These are phyloP conservation scores for Aspergillus ruber DNA, from an alignment of 2,329 filamentous ascomycete genomes.

Conservation along the genomic window DNA sequence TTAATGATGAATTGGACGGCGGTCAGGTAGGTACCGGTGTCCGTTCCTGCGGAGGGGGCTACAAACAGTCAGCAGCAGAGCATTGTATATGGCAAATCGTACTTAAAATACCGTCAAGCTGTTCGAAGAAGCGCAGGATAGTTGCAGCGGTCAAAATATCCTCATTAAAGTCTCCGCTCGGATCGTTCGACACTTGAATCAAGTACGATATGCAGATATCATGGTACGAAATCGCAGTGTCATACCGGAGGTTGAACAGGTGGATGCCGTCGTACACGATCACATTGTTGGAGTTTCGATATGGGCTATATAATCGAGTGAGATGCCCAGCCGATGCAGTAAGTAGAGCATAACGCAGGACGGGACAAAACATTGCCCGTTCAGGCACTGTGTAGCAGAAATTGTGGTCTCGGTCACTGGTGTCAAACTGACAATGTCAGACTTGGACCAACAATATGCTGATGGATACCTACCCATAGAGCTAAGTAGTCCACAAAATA, in stretches of 20 bases:
- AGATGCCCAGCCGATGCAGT: slow-evolving; percentile 10
- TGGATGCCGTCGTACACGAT: slow-evolving; percentile 3
- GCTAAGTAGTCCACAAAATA: slow-evolving; percentile 6
- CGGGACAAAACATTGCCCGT: slow-evolving; percentile 8
- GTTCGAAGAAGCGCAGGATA: slow-evolving; percentile 52
- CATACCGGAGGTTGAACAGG: slow-evolving; percentile 3
- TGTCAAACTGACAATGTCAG: slow-evolving; percentile 5
- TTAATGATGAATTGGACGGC: slow-evolving; percentile 11
- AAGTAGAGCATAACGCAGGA: slow-evolving; percentile 6
- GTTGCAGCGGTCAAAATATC: slow-evolving; percentile 51
- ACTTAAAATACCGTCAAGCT: slow-evolving; percentile 47
- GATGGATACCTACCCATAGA: slow-evolving; percentile 4
- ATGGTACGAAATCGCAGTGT: slow-evolving; percentile 20
- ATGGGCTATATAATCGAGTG: not conserved
- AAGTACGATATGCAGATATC: slow-evolving; percentile 22
- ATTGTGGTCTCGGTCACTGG: slow-evolving; percentile 6
- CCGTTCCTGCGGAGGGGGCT: slow-evolving; percentile 5
- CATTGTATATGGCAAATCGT: slow-evolving; percentile 39
- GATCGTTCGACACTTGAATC: slow-evolving; percentile 23
- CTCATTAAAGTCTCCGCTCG: slow-evolving; percentile 41
- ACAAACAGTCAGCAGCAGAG: slow-evolving; percentile 11
- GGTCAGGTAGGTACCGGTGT: slow-evolving; percentile 10
- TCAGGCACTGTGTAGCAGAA: slow-evolving; percentile 8
- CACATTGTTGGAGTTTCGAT: not conserved
- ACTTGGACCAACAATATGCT: not conserved